A percentile compares a stretch with the other conserved stretches of the same genome.
phyloP scores from a whole-genome alignment of 495 filamentous ascomycete genomes.

The Pyronema domesticum region DNA sequence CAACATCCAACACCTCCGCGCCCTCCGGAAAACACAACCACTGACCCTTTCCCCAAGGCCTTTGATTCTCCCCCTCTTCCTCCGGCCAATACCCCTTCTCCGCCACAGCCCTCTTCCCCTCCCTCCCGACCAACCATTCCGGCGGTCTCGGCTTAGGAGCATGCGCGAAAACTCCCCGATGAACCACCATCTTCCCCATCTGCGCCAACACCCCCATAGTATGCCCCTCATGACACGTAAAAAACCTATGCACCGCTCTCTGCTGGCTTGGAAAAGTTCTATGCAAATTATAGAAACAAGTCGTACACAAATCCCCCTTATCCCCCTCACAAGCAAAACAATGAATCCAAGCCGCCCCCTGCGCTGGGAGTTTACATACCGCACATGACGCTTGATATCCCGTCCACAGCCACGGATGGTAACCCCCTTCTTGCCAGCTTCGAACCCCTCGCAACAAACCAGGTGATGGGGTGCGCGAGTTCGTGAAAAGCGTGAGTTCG shows the following conservation, averaged over 20 bases:
- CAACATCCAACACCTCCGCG: slow-evolving; percentile 14
- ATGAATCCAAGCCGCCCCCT: slow-evolving; percentile 11
- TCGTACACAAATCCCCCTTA: slow-evolving; percentile 13
- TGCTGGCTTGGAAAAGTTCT: background rate
- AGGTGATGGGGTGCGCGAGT: background rate
- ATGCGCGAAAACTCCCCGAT: slow-evolving; percentile 6
- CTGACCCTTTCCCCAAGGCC: slow-evolving; percentile 10
- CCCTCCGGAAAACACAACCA: slow-evolving; percentile 14
- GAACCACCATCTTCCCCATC: slow-evolving; percentile 8
- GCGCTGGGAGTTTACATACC: slow-evolving; percentile 1
- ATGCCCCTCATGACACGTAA: slow-evolving; percentile 7
- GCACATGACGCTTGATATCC: background rate
- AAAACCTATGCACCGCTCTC: slow-evolving; percentile 1
- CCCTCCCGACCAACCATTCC: slow-evolving; percentile 6
- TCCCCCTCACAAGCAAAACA: slow-evolving; percentile 5
- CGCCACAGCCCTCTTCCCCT: slow-evolving; percentile 8
- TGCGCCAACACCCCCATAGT: slow-evolving; percentile 12
- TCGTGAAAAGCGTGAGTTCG: slow-evolving; percentile 14
- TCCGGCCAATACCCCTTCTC: slow-evolving; percentile 19
- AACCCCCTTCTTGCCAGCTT: background rate
- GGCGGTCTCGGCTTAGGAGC: slow-evolving; percentile 6
- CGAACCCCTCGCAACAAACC: background rate
- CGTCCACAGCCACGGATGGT: background rate
- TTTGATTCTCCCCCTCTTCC: slow-evolving; percentile 2
- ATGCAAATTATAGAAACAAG: slow-evolving; percentile 10